These are phyloP conservation scores for sunflower (Helianthus annuus) DNA, from an alignment of 129 eudicot genomes.

Conservation along the genomic window DNA sequence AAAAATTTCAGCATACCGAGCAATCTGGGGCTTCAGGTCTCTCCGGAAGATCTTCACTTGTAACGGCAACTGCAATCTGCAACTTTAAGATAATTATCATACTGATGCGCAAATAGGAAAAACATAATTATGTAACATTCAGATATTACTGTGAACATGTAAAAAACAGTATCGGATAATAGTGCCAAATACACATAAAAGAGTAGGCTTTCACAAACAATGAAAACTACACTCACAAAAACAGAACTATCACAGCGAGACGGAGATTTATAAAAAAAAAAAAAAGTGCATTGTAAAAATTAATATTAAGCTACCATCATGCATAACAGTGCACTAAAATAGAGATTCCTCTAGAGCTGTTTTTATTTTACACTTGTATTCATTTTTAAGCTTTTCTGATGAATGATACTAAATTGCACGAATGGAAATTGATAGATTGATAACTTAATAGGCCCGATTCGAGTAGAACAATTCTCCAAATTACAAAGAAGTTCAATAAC, in stretches of 20 bases:
- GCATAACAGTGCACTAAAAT: background rate
- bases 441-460: no score
- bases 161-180: background rate
- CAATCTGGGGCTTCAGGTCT: constrained; percentile 92
- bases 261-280: background rate
- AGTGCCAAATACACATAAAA: constrained; percentile 18
- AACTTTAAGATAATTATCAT: constrained; percentile 25
- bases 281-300: background rate
- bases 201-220: background rate
- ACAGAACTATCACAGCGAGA: background rate
- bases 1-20: constrained; percentile 60
- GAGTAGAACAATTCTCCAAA: no score
- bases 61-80: constrained; percentile 61
- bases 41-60: constrained; percentile 77
- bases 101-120: constrained; percentile 19
- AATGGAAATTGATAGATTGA: no score
- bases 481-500: no score
- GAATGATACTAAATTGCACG: no score
- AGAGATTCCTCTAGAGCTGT: background rate
- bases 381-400: background rate
- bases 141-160: constrained; percentile 4
- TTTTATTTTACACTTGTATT: background rate
- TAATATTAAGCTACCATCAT: background rate
- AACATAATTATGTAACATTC: constrained; percentile 1
- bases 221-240: background rate